Evolutionary conservation across 352 stramenopile species (phyloP).

Genomic region (Phytophthora capsici): DNA sequence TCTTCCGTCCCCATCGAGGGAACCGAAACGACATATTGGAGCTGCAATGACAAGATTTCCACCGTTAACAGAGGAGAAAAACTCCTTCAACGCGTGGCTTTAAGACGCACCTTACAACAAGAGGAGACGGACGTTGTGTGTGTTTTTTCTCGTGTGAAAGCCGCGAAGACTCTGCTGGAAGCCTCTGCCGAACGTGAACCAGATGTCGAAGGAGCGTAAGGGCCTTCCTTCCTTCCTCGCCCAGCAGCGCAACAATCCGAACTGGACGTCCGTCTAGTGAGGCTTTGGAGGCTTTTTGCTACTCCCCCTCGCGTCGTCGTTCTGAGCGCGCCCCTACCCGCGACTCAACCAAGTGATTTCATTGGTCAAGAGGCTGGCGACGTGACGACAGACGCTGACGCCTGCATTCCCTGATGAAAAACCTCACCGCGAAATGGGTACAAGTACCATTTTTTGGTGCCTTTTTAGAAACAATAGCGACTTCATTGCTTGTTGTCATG

Average conservation of each 20-base stretch:
- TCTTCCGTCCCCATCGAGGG: conserved; percentile 75
- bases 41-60: neutral
- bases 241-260: conserved; percentile 43
- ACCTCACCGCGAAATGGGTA: conserved; percentile 8
- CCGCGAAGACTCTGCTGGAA: conserved; percentile 6
- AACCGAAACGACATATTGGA: conserved; percentile 73
- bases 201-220: conserved; percentile 20
- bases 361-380: conserved; percentile 33
- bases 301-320: conserved; percentile 24
- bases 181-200: conserved; percentile 10
- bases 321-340: conserved; percentile 17
- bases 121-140: neutral
- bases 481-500: too few species aligned
- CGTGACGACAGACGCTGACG: conserved; percentile 23
- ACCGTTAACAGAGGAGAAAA: too few species aligned
- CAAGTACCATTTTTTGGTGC: neutral
- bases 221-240: conserved; percentile 15
- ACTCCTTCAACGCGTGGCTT: too few species aligned
- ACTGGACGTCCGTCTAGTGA: conserved; percentile 43
- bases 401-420: conserved; percentile 8
- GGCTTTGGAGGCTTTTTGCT: neutral
- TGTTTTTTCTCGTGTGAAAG: conserved; percentile 15
- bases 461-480: too few species aligned
- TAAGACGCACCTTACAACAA: conserved; percentile 9
- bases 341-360: conserved; percentile 9